These are phyloP conservation scores for Detonula confervacea DNA, from an alignment of 352 stramenopile species.

Conservation along the genomic window DNA sequence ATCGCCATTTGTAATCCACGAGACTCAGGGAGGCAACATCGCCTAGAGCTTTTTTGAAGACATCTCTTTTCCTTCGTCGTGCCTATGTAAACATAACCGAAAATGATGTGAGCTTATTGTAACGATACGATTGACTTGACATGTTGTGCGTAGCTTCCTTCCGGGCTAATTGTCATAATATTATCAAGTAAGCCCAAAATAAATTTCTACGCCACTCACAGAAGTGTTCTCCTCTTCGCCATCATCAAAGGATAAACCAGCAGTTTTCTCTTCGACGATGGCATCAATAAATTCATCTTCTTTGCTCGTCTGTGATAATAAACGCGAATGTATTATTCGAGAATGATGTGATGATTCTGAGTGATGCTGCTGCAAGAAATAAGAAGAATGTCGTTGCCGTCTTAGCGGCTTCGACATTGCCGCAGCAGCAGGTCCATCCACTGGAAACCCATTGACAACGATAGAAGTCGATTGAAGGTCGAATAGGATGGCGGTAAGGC, in stretches of 20 bases:
- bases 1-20: constrained; percentile 82
- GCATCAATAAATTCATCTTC: constrained; percentile 43
- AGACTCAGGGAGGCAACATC: constrained; percentile 70
- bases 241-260: constrained; percentile 18
- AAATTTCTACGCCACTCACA: constrained; percentile 17
- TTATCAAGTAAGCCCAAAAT: too few relatives aligned
- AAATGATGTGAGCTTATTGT: too few relatives aligned
- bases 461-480: constrained; percentile 1
- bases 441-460: constrained; percentile 4
- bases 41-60: constrained; percentile 57
- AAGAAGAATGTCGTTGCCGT: neutral
- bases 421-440: neutral
- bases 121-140: too few relatives aligned
- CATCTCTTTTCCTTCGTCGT: constrained; percentile 60
- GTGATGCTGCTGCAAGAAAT: neutral
- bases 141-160: too few relatives aligned
- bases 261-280: constrained; percentile 49
- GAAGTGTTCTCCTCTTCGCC: constrained; percentile 38
- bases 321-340: neutral
- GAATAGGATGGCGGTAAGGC: constrained; percentile 4
- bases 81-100: too few relatives aligned
- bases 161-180: too few relatives aligned
- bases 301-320: constrained; percentile 5
- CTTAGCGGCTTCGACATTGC: neutral
- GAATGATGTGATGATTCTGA: neutral